These are phyloP conservation scores for Chrysosporium queenslandicum DNA, from an alignment of 2,329 filamentous ascomycete genomes.

Conservation along the genomic window DNA sequence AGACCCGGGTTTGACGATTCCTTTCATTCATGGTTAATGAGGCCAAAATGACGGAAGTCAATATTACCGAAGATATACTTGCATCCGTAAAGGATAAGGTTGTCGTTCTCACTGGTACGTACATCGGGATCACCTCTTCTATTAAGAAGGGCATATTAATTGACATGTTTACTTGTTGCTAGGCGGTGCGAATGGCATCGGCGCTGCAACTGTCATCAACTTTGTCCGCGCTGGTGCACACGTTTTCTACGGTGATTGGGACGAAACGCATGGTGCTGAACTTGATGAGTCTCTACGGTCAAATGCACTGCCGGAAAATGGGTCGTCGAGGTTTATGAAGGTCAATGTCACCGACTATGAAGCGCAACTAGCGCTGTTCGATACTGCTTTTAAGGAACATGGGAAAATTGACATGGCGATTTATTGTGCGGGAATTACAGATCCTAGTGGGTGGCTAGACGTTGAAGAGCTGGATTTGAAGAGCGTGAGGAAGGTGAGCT, in stretches of 20 bases:
- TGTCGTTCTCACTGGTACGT: constrained; percentile 6
- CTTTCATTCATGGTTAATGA: neutral
- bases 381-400: constrained; percentile 37
- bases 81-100: constrained; percentile 7
- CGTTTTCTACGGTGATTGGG: constrained; percentile 39
- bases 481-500: constrained; percentile 33
- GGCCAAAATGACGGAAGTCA: neutral
- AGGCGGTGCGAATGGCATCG: constrained; percentile 40
- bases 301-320: constrained; percentile 18
- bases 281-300: constrained; percentile 17
- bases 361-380: constrained; percentile 41
- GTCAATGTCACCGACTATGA: constrained; percentile 41
- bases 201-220: constrained; percentile 33
- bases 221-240: constrained; percentile 33
- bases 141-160: too few species aligned
- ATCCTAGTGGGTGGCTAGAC: constrained; percentile 40
- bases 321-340: constrained; percentile 30
- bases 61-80: constrained; percentile 13
- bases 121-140: too few species aligned
- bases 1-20: neutral
- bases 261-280: constrained; percentile 25
- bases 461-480: constrained; percentile 34
- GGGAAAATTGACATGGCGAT: constrained; percentile 43
- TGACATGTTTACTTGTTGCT: neutral
- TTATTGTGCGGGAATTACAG: constrained; percentile 40